Evolutionary conservation across 2,329 filamentous ascomycete genomes (phyloP).

Genomic region (Leptographium procerum): DNA sequence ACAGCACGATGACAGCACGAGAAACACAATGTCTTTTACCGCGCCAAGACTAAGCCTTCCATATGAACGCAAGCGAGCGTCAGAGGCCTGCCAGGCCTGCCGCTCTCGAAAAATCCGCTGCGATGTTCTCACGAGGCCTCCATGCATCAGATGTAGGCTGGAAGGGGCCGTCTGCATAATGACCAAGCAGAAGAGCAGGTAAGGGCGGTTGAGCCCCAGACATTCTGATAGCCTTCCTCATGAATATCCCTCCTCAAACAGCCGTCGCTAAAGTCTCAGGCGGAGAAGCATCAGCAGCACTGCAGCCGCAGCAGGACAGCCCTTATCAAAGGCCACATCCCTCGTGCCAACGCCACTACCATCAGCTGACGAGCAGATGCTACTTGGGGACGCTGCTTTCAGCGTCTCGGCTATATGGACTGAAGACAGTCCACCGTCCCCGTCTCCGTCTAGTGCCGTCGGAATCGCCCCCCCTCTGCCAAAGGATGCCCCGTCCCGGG

Average conservation of each 20-base stretch:
- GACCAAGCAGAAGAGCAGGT: constrained; percentile 1
- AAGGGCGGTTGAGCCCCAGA: neutral
- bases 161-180: neutral
- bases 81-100: neutral
- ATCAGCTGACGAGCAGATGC: neutral
- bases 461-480: neutral
- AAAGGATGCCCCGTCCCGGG: neutral
- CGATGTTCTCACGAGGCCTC: neutral
- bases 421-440: neutral
- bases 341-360: neutral
- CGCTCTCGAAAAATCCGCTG: neutral
- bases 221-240: too few relatives aligned
- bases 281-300: neutral
- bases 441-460: neutral
- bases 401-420: neutral
- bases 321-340: neutral
- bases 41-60: neutral
- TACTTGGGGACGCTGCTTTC: neutral
- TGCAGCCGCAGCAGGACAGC: neutral
- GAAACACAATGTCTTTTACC: neutral
- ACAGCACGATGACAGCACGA: too few relatives aligned
- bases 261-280: too few relatives aligned
- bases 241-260: too few relatives aligned
- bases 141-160: neutral
- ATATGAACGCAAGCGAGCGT: neutral